Percentiles rank a stretch among this genome's conserved stretches.
phyloP scores from a whole-genome alignment of 2,329 filamentous ascomycete species.

The Cladophialophora exuberans region DNA sequence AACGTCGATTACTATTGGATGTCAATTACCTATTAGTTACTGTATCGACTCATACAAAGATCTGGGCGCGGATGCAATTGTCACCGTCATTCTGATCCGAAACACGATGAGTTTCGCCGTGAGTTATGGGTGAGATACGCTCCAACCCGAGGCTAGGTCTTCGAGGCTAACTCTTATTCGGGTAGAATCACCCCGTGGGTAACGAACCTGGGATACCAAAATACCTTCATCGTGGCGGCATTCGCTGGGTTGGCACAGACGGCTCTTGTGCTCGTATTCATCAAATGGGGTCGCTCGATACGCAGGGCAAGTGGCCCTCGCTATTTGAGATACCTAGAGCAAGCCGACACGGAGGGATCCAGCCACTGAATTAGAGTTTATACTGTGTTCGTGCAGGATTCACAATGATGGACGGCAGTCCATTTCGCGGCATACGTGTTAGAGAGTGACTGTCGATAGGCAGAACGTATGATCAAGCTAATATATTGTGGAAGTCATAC shows the following conservation, averaged over 20 bases:
- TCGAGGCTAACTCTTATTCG: constrained; percentile 32
- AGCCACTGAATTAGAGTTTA: no score
- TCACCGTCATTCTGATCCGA: constrained; percentile 54
- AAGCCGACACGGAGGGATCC: neutral
- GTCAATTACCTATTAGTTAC: constrained; percentile 51
- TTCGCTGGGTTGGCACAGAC: constrained; percentile 43
- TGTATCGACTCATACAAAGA: constrained; percentile 55
- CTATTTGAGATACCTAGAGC: constrained; percentile 15
- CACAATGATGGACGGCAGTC: no score
- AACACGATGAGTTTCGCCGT: constrained; percentile 57
- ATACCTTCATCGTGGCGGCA: constrained; percentile 50
- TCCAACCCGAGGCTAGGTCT: neutral
- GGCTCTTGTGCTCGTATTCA: constrained; percentile 49
- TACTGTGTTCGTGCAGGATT: no score
- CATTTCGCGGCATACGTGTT: no score
- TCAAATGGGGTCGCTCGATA: constrained; percentile 47
- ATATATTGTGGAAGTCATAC: no score
- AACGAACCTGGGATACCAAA: constrained; percentile 45
- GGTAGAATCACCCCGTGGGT: constrained; percentile 56
- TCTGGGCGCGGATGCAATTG: constrained; percentile 53
- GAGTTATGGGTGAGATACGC: constrained; percentile 42
- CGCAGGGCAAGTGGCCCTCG: neutral
- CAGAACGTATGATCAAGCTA: no score
- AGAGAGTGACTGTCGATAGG: no score
- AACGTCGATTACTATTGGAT: constrained; percentile 47